Conservation (phyloP, 768 basidiomycete genomes). For the Cyathus striatus region DNA sequence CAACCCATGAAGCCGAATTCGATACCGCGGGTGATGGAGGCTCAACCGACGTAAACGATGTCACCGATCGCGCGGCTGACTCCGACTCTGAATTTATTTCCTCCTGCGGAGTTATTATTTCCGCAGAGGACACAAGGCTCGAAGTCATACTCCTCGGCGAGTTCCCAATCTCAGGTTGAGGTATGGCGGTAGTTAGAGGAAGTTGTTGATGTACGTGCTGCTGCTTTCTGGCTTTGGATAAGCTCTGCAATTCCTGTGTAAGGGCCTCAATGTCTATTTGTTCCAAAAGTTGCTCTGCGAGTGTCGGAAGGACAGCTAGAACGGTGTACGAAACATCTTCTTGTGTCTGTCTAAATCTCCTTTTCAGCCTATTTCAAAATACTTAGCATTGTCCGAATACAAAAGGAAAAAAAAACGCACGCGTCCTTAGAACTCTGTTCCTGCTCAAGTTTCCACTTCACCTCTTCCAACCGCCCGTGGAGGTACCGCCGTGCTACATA, state of each 20-base stretch:
- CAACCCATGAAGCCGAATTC: too few relatives aligned
- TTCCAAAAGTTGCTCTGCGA: constrained; percentile 58
- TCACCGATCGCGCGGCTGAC: too few relatives aligned
- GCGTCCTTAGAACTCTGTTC: constrained; percentile 63
- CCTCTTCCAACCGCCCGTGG: constrained; percentile 55
- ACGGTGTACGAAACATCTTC: constrained; percentile 75
- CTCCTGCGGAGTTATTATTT: too few relatives aligned
- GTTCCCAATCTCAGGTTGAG: too few relatives aligned
- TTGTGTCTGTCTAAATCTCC: constrained; percentile 72
- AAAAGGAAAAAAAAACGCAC: constrained; percentile 37
- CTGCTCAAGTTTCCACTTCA: constrained; percentile 55
- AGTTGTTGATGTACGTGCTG: too few relatives aligned
- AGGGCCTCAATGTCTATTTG: constrained; percentile 76
- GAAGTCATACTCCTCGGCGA: too few relatives aligned
- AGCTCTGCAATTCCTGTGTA: constrained; percentile 45
- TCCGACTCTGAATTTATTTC: too few relatives aligned
- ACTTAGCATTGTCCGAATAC: constrained; percentile 1
- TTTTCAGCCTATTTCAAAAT: constrained; percentile 47
- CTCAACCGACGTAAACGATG: too few relatives aligned
- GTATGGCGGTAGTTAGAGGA: too few relatives aligned
- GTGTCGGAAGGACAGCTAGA: constrained; percentile 63
- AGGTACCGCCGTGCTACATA: constrained; percentile 65
- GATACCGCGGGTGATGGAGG: too few relatives aligned
- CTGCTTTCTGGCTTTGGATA: too few relatives aligned
- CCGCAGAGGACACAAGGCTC: too few relatives aligned